A percentile compares a stretch with the other conserved stretches of the same genome.
These are phyloP conservation scores for Euphorbia schlechtendalii DNA, from an alignment of 441 rosid species.

Conservation along the genomic window DNA sequence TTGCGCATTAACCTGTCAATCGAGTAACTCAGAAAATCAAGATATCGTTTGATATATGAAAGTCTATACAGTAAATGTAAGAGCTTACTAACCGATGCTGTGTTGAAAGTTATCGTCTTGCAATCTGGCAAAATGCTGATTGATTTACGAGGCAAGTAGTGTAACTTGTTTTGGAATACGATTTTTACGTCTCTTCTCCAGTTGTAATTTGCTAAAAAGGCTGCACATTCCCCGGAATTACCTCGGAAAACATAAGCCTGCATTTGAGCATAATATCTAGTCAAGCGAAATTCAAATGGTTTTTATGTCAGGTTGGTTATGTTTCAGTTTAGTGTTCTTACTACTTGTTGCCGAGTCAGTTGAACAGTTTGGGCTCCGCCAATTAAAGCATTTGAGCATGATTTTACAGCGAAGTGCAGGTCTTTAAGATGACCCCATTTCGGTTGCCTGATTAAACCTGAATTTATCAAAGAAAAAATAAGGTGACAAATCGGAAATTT, in stretches of 20 bases:
- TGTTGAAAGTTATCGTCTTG: constrained; percentile 52
- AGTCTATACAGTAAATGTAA: too few relatives aligned
- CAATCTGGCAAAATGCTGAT: constrained; percentile 71
- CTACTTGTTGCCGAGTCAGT: constrained; percentile 48
- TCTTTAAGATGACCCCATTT: too few relatives aligned
- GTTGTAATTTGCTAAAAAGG: constrained; percentile 54
- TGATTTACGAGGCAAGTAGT: constrained; percentile 44
- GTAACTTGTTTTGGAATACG: constrained; percentile 38
- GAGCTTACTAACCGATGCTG: constrained; percentile 62
- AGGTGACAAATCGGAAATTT: too few relatives aligned
- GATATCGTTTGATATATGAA: too few relatives aligned
- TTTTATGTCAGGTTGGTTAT: too few relatives aligned
- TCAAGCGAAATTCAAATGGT: not conserved
- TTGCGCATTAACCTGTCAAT: constrained; percentile 49
- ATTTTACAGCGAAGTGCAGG: too few relatives aligned
- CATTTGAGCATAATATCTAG: constrained; percentile 8
- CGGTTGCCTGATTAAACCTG: too few relatives aligned
- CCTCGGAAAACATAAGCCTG: constrained; percentile 58
- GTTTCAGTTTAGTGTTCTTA: constrained; percentile 33
- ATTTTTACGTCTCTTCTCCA: constrained; percentile 20
- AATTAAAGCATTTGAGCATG: constrained; percentile 49
- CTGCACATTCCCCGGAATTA: constrained; percentile 45
- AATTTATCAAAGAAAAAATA: constrained; percentile 9
- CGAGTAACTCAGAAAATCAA: constrained; percentile 5
- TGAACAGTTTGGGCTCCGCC: constrained; percentile 31